A percentile compares a stretch with the other conserved stretches of the same genome.
phyloP scores from a whole-genome alignment of 1,139 yeast species.

The Suhomyces choctaworum region DNA sequence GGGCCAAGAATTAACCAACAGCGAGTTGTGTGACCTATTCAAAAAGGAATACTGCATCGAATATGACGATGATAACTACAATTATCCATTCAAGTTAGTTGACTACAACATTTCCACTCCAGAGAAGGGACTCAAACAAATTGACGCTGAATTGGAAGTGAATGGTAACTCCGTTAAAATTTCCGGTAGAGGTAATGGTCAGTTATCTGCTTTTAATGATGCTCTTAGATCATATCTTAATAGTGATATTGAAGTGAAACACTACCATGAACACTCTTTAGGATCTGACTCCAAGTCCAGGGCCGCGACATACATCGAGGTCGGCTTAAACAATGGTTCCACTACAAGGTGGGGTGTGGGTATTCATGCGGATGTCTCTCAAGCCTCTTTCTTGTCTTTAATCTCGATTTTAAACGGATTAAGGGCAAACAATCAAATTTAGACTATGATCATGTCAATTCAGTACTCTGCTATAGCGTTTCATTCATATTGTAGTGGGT shows the following conservation, averaged over 20 bases:
- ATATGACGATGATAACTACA: slow-evolving; percentile 36
- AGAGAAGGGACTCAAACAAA: slow-evolving; percentile 22
- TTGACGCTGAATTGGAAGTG: slow-evolving; percentile 41
- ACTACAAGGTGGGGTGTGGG: slow-evolving; percentile 89
- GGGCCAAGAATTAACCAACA: slow-evolving; percentile 81
- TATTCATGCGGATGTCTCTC: slow-evolving; percentile 87
- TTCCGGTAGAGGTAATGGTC: slow-evolving; percentile 88
- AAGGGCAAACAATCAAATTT: slow-evolving; percentile 16
- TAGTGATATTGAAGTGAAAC: slow-evolving; percentile 65
- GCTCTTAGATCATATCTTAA: slow-evolving; percentile 66
- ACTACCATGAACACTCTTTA: slow-evolving; percentile 89
- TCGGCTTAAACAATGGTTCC: slow-evolving; percentile 42
- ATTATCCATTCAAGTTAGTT: slow-evolving; percentile 43
- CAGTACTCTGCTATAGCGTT: too few species aligned
- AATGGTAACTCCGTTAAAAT: slow-evolving; percentile 51
- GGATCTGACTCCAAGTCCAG: slow-evolving; percentile 79
- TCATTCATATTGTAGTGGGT: too few species aligned
- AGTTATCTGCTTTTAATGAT: slow-evolving; percentile 84
- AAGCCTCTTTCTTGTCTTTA: slow-evolving; percentile 81
- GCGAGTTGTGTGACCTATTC: slow-evolving; percentile 77
- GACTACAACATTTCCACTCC: slow-evolving; percentile 51
- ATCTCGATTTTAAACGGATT: slow-evolving; percentile 68
- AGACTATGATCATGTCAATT: too few species aligned
- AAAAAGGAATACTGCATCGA: slow-evolving; percentile 68
- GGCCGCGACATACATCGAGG: slow-evolving; percentile 88